Evolutionary conservation across 192 early-diverging fungal species (phyloP).

Genomic region (Backusella circina): DNA sequence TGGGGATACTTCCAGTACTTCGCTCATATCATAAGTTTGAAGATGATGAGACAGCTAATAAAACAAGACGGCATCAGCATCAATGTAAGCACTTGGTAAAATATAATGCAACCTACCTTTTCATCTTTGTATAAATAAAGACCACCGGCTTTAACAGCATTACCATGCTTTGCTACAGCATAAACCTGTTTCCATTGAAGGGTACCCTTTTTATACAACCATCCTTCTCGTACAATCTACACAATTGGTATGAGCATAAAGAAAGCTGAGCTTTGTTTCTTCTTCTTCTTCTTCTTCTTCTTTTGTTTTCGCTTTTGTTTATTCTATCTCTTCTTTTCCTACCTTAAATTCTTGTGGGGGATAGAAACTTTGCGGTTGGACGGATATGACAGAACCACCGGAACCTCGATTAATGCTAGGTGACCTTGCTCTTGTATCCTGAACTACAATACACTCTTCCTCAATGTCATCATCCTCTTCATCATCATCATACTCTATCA

Average conservation of each 20-base stretch:
- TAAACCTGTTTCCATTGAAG: conserved; percentile 47
- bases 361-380: background rate
- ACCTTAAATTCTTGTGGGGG: conserved; percentile 28
- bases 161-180: conserved; percentile 46
- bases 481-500: background rate
- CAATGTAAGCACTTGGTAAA: background rate
- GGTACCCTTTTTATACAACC: conserved; percentile 43
- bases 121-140: conserved; percentile 50
- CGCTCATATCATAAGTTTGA: conserved; percentile 48
- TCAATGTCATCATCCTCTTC: background rate
- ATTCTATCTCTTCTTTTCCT: background rate
- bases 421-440: conserved; percentile 6
- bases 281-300: too few species aligned
- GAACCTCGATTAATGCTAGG: conserved; percentile 5
- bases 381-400: background rate
- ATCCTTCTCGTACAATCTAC: conserved; percentile 50
- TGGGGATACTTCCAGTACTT: conserved; percentile 42
- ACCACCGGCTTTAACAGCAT: conserved; percentile 41
- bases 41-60: conserved; percentile 38
- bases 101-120: conserved; percentile 33
- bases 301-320: background rate
- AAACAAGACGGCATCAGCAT: background rate
- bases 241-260: background rate
- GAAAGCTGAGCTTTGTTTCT: too few species aligned
- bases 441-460: background rate